Evolutionary conservation across 2,329 filamentous ascomycete genomes (phyloP).

Genomic region (Aspergillus clavatus): DNA sequence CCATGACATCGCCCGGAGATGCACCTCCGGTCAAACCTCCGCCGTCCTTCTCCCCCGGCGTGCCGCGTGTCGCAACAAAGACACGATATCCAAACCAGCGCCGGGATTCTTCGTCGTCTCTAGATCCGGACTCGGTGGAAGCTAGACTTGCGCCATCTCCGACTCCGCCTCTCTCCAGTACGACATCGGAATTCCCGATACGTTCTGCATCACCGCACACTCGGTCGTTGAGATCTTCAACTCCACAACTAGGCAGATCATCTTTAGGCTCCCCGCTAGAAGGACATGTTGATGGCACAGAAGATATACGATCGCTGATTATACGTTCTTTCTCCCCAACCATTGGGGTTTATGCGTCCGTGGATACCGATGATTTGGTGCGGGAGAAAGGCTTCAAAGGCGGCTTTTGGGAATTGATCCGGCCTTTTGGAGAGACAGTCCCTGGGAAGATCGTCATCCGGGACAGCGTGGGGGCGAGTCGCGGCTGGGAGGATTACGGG

Average conservation of each 20-base stretch:
- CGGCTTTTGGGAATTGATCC: conserved; percentile 77
- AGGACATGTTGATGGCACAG: conserved; percentile 49
- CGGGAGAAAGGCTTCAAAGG: conserved; percentile 76
- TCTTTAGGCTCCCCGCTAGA: conserved; percentile 46
- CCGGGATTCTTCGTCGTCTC: conserved; percentile 47
- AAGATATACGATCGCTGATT: conserved; percentile 62
- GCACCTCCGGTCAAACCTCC: conserved; percentile 62
- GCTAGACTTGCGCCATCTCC: conserved; percentile 54
- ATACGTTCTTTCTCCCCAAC: conserved; percentile 84
- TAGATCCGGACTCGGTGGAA: conserved; percentile 45
- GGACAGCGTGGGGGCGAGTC: conserved; percentile 81
- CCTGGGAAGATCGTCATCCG: conserved; percentile 83
- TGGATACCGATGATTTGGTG: conserved; percentile 76
- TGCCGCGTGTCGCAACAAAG: conserved; percentile 58
- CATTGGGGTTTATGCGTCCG: conserved; percentile 79
- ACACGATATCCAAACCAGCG: conserved; percentile 49
- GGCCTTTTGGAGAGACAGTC: conserved; percentile 85
- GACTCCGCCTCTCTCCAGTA: conserved; percentile 51
- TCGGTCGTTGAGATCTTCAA: conserved; percentile 55
- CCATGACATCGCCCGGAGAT: conserved; percentile 66
- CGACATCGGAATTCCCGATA: conserved; percentile 63
- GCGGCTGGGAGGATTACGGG: conserved; percentile 82
- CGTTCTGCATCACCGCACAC: conserved; percentile 64
- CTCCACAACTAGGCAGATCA: conserved; percentile 44
- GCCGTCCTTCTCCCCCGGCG: conserved; percentile 64